phyloP scores from a whole-genome alignment of 208 protist species.

The Acanthamoeba royreba region DNA sequence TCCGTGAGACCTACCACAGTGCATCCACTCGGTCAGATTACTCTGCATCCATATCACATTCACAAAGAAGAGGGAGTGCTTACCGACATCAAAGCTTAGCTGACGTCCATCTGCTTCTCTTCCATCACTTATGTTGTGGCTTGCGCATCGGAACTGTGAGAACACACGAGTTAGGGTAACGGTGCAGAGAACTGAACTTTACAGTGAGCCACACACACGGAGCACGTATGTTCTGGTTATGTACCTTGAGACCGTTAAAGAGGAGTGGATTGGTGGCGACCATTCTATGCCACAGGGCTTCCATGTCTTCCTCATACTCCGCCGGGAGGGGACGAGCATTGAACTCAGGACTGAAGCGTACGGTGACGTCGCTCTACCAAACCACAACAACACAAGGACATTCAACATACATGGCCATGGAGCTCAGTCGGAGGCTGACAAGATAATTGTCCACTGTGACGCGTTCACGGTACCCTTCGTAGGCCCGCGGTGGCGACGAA shows the following conservation, averaged over 20 bases:
- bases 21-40: neutral
- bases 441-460: neutral
- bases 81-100: neutral
- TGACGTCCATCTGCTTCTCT: neutral
- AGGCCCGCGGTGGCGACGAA: neutral
- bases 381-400: neutral
- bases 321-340: neutral
- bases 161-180: no score
- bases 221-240: neutral
- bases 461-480: neutral
- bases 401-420: neutral
- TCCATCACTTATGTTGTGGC: neutral
- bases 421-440: neutral
- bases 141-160: neutral
- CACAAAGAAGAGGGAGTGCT: neutral
- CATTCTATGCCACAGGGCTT: neutral
- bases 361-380: neutral
- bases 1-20: neutral
- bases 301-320: neutral
- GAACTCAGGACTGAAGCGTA: neutral
- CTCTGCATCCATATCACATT: neutral
- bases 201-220: neutral
- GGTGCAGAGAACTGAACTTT: neutral
- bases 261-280: neutral
- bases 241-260: neutral